Evolutionary conservation across 169 alveolate genomes (phyloP).

Genomic region (Babesia bovis): DNA sequence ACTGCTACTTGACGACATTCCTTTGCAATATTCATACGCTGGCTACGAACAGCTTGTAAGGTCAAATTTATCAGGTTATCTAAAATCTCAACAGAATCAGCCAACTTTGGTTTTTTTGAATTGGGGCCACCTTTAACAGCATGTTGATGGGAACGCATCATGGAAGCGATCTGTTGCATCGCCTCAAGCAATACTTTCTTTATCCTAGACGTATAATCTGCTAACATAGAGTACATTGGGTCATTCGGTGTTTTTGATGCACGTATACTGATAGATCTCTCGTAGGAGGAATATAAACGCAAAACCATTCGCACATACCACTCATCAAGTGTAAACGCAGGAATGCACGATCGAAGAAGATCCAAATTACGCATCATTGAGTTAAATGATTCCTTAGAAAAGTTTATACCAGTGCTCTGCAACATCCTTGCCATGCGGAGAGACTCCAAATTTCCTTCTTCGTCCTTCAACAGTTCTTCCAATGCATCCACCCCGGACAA

Average conservation of each 20-base stretch:
- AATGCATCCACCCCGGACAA: constrained; percentile 10
- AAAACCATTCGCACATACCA: constrained; percentile 7
- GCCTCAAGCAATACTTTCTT: constrained; percentile 14
- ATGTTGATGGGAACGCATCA: background rate
- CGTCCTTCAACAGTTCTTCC: constrained; percentile 39
- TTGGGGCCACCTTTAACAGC: background rate
- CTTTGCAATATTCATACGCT: constrained; percentile 11
- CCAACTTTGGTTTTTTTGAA: background rate
- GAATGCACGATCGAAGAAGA: constrained; percentile 22
- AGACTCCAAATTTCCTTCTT: constrained; percentile 16
- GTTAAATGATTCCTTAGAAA: constrained; percentile 24
- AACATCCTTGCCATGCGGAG: constrained; percentile 23
- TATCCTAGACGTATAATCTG: constrained; percentile 6
- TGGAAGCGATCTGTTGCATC: background rate
- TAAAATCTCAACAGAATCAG: background rate
- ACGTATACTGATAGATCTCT: background rate
- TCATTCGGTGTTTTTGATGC: background rate
- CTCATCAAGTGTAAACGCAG: background rate
- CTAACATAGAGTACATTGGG: background rate
- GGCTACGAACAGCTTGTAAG: constrained; percentile 9
- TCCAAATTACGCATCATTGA: constrained; percentile 26
- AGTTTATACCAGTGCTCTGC: background rate
- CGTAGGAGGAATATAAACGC: constrained; percentile 12
- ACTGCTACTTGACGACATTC: constrained; percentile 6
- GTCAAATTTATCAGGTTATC: background rate